These are phyloP conservation scores for Nemophila menziesii DNA, from an alignment of 257 asterid species.

Conservation along the genomic window DNA sequence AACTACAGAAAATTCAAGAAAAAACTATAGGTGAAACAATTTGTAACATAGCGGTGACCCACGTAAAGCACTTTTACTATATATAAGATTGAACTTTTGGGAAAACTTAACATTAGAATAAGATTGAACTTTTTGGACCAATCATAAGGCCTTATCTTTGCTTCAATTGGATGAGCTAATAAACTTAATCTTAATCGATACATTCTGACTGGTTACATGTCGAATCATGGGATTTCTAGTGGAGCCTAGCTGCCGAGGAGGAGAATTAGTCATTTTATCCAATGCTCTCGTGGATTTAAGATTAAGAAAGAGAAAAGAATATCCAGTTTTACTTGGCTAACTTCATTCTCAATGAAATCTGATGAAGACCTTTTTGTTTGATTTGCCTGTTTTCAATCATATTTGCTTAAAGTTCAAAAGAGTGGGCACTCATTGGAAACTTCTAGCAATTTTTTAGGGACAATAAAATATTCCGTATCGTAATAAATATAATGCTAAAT, in stretches of 20 bases:
- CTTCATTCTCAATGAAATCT: slow-evolving; percentile 14
- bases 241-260: slow-evolving; percentile 21
- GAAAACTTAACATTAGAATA: slow-evolving; percentile 14
- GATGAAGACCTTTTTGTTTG: slow-evolving; percentile 26
- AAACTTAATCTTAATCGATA: slow-evolving; percentile 22
- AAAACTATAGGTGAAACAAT: slow-evolving; percentile 26
- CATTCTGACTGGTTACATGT: slow-evolving; percentile 39
- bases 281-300: slow-evolving; percentile 10
- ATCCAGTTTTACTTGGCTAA: slow-evolving; percentile 8
- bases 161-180: slow-evolving; percentile 33
- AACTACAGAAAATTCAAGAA: neutral
- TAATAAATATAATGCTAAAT: too few species aligned
- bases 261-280: slow-evolving; percentile 21
- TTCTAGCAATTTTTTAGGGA: too few species aligned
- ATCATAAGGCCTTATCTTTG: slow-evolving; percentile 35
- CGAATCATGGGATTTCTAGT: slow-evolving; percentile 37
- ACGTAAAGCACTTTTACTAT: slow-evolving; percentile 42
- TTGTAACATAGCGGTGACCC: slow-evolving; percentile 32
- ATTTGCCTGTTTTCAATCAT: slow-evolving; percentile 12
- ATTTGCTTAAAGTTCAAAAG: slow-evolving; percentile 8
- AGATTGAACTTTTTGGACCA: slow-evolving; percentile 27
- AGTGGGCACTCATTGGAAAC: too few species aligned
- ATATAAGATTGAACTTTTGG: slow-evolving; percentile 16
- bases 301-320: neutral
- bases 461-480: too few species aligned